Evolutionary conservation across 805 yeast species (phyloP).

Genomic region (Tetrapisispora namnaoensis): DNA sequence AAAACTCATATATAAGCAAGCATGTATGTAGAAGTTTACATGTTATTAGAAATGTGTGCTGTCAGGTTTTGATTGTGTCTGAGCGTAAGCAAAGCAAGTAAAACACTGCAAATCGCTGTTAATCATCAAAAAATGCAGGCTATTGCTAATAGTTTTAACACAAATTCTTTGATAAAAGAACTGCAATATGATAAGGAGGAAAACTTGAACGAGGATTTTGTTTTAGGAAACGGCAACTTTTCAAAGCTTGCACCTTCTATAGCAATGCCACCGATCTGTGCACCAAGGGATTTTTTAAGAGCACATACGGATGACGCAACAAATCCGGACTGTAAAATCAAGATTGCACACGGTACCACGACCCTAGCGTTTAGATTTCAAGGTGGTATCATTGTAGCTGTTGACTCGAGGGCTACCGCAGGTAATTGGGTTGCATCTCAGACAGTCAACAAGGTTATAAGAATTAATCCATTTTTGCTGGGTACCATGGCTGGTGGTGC

Average conservation of each 20-base stretch:
- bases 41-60: too few species aligned
- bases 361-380: constrained; percentile 92
- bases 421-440: constrained; percentile 98
- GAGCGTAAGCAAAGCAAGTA: too few species aligned
- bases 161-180: constrained; percentile 18
- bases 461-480: constrained; percentile 85
- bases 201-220: constrained; percentile 27
- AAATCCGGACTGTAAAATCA: constrained; percentile 90
- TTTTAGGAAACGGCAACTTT: constrained; percentile 25
- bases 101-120: neutral
- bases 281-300: constrained; percentile 85
- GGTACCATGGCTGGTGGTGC: constrained; percentile 99
- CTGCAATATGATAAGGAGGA: constrained; percentile 27
- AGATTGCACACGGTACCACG: constrained; percentile 98
- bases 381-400: constrained; percentile 93
- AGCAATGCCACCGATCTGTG: constrained; percentile 70
- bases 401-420: constrained; percentile 95
- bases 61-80: too few species aligned
- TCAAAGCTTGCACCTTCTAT: constrained; percentile 45
- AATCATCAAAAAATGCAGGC: constrained; percentile 20
- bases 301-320: constrained; percentile 96
- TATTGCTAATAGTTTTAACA: constrained; percentile 24
- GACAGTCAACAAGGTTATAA: constrained; percentile 93
- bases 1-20: neutral
- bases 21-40: too few species aligned